A percentile compares a stretch with the other conserved stretches of the same genome.
Evolutionary conservation across 2,329 filamentous ascomycete genomes (phyloP).

Genomic region (Pyrenochaeta sp.): DNA sequence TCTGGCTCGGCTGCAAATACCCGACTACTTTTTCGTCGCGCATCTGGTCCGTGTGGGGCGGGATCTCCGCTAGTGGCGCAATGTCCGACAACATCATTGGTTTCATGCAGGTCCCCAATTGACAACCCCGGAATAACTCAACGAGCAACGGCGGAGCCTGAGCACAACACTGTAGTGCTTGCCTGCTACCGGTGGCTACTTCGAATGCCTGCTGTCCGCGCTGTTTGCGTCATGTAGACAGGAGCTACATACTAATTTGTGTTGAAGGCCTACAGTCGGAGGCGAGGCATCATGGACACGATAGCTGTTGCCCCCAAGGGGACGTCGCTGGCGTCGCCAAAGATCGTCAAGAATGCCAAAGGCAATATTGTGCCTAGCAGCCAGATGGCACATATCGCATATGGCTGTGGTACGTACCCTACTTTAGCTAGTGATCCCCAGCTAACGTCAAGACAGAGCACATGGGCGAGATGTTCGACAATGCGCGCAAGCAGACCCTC

Average conservation of each 20-base stretch:
- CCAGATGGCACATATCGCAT: constrained; percentile 52
- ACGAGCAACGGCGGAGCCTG: constrained; percentile 17
- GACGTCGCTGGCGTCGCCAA: constrained; percentile 52
- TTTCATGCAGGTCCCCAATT: constrained; percentile 42
- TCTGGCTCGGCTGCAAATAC: background rate
- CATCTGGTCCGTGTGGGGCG: constrained; percentile 2
- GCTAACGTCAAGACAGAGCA: constrained; percentile 66
- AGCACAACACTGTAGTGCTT: constrained; percentile 2
- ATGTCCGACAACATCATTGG: constrained; percentile 32
- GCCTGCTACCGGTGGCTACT: background rate
- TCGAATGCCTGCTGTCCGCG: background rate
- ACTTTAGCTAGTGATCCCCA: background rate
- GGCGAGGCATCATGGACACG: constrained; percentile 46
- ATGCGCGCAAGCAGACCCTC: constrained; percentile 73
- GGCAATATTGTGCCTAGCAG: constrained; percentile 49
- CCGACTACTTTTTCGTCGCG: background rate
- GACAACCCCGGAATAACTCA: constrained; percentile 29
- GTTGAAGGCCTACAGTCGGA: constrained; percentile 5
- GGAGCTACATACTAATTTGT: background rate
- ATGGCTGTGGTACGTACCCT: constrained; percentile 51
- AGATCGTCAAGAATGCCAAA: constrained; percentile 55
- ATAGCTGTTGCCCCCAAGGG: constrained; percentile 52
- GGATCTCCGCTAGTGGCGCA: constrained; percentile 36
- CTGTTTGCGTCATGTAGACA: constrained; percentile 15
- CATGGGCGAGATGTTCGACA: constrained; percentile 72